Conservation (phyloP, 345 rosid species). For the Zanthoxylum bungeanum region DNA sequence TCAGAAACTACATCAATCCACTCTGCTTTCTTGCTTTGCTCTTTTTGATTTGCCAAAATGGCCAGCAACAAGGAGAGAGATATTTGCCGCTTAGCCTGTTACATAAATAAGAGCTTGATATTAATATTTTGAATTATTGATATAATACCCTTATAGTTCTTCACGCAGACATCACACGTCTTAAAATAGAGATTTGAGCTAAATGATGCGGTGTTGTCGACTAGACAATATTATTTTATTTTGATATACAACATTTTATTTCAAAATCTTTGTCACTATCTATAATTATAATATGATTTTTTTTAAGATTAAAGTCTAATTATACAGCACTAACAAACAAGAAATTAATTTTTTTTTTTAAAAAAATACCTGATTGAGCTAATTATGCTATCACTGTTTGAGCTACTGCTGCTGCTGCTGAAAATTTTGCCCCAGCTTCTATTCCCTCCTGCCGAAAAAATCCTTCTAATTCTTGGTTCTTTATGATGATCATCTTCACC, state of each 20-base stretch:
- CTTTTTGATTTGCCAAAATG: slow-evolving; percentile 21
- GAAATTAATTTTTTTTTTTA: neutral
- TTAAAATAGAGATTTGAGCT: too few relatives aligned
- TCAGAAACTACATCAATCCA: slow-evolving; percentile 21
- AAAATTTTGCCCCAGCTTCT: neutral
- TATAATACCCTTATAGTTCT: too few relatives aligned
- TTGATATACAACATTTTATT: too few relatives aligned
- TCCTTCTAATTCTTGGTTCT: slow-evolving; percentile 22
- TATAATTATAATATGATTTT: too few relatives aligned
- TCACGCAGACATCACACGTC: too few relatives aligned
- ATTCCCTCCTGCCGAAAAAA: too few relatives aligned
- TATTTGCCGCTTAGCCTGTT: neutral
- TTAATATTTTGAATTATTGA: too few relatives aligned
- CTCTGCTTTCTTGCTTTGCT: slow-evolving; percentile 7
- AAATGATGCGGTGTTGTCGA: too few relatives aligned
- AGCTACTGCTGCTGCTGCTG: slow-evolving; percentile 16
- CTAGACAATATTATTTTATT: too few relatives aligned
- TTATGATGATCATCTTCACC: slow-evolving; percentile 10
- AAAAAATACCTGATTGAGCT: slow-evolving; percentile 31
- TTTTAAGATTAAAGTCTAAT: neutral
- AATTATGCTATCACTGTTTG: slow-evolving; percentile 16
- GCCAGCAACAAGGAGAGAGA: slow-evolving; percentile 34
- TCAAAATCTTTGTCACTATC: too few relatives aligned
- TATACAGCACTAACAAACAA: neutral
- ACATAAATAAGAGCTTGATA: too few relatives aligned